phyloP scores from a whole-genome alignment of 371 early-diverging fungal species.

The Lichtheimia ornata region DNA sequence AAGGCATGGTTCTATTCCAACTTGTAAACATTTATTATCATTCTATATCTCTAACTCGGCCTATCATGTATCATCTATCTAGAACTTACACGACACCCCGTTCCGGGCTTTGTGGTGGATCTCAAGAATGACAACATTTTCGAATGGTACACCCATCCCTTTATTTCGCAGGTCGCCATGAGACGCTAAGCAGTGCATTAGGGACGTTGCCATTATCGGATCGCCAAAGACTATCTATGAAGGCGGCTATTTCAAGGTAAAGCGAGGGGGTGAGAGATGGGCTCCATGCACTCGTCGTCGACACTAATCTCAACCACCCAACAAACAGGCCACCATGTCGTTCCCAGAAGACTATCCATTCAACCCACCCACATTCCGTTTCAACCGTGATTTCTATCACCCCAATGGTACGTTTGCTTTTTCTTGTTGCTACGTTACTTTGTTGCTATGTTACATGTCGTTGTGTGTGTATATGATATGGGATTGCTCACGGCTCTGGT shows the following conservation, averaged over 20 bases:
- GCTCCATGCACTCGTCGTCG: slow-evolving; percentile 40
- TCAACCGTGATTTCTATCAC: slow-evolving; percentile 76
- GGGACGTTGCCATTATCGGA: slow-evolving; percentile 85
- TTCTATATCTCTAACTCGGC: not conserved
- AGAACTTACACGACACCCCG: slow-evolving; percentile 57
- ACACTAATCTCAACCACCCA: not conserved
- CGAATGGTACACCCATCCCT: slow-evolving; percentile 36
- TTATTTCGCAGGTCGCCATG: not conserved
- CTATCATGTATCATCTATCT: not conserved
- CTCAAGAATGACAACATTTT: slow-evolving; percentile 67
- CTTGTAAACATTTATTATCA: too few species aligned
- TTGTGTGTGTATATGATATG: too few species aligned
- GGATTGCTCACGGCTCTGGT: not conserved
- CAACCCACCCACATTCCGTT: slow-evolving; percentile 80
- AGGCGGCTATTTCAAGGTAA: slow-evolving; percentile 87
- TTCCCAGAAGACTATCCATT: slow-evolving; percentile 58
- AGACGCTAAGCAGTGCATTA: slow-evolving; percentile 4
- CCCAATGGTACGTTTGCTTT: slow-evolving; percentile 60
- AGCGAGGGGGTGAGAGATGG: too few species aligned
- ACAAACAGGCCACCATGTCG: slow-evolving; percentile 52
- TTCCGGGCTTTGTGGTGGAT: slow-evolving; percentile 77
- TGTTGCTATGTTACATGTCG: too few species aligned
- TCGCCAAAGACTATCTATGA: slow-evolving; percentile 86
- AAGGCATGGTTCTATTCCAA: not conserved
- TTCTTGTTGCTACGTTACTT: not conserved